These are phyloP conservation scores for Sporothrix globosa DNA, from an alignment of 2,329 filamentous ascomycete genomes.

Conservation along the genomic window DNA sequence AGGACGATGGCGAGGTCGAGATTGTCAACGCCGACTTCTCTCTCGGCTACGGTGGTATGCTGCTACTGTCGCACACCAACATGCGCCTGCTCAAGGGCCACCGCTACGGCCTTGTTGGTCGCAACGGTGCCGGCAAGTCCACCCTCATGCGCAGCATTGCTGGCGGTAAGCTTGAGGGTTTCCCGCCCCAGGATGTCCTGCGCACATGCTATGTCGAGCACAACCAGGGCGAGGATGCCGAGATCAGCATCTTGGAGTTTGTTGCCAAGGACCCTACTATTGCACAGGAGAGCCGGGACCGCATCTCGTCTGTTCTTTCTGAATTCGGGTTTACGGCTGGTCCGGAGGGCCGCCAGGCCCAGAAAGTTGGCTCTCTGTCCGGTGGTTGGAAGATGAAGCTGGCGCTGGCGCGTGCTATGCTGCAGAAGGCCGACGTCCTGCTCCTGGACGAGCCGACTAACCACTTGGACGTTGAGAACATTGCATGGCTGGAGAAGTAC, in stretches of 20 bases:
- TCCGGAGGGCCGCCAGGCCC: constrained; percentile 82
- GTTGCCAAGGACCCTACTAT: constrained; percentile 88
- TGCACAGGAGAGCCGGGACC: constrained; percentile 73
- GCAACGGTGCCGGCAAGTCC: constrained; percentile 98
- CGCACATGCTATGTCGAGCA: constrained; percentile 98
- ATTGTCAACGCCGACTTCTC: constrained; percentile 99
- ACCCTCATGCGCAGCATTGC: constrained; percentile 91
- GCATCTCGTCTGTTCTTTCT: constrained; percentile 79
- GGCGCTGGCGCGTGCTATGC: constrained; percentile 91
- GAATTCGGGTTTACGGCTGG: constrained; percentile 95
- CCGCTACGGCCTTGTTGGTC: constrained; percentile 94
- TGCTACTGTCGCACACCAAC: constrained; percentile 89
- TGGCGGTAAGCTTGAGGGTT: constrained; percentile 93
- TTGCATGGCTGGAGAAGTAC: constrained; percentile 94
- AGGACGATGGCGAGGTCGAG: constrained; percentile 89
- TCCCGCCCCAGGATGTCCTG: constrained; percentile 88
- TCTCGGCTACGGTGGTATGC: constrained; percentile 95
- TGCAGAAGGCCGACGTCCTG: constrained; percentile 94
- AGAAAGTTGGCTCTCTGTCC: constrained; percentile 91
- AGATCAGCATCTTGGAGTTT: constrained; percentile 93
- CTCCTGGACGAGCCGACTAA: constrained; percentile 98
- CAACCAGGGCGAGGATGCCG: constrained; percentile 97
- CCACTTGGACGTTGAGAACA: constrained; percentile 94
- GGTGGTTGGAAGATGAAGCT: constrained; percentile 99
- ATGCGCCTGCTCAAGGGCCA: constrained; percentile 89